Evolutionary conservation across 148 eudicot species (phyloP), one percentile per base, ranked within the genome.

Genomic region (Persicaria tinctoria): DNA sequence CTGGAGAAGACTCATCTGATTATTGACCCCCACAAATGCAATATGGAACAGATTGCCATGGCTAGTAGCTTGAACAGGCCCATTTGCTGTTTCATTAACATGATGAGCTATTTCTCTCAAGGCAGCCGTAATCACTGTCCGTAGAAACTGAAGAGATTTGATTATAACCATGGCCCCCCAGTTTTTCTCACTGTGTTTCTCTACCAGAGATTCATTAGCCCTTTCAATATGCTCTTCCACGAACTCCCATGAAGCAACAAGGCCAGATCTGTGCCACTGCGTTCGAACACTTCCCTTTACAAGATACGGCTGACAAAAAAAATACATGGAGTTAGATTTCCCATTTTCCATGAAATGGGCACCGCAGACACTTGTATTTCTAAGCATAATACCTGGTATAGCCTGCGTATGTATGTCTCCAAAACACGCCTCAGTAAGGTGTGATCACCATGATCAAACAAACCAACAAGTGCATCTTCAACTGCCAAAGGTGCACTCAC

Each of bases 101-200:
- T 78, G 76, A 51, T 84, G 84, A 75, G 84, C 77, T 70, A 93
- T 85, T 84, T 95, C 98, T 75, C 78, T 89, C 82, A 92, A 74
- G 63, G 96, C 94, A 76, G 97, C 87, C 45, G 79, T 86, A 74
- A 95, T 84, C 8, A 88, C 92, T n/a, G 83, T 76, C 51, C 90
- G 92, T 75, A 92, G 78, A 80, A 86, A 76, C 76, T 90, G 93
- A 78, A 95, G 94, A 79, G 96, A 89, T 80, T 88, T 95, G 78
- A 92, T 92, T 50, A 92, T 80, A 80, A 92, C 94, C 99, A 95
- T 95, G 76, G 94, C 92, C 73, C 99, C 98, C 99, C 99, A 90
- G 78, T 90, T 95, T 84, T 79, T 89, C 77, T 87, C 97, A 64
- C 77, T 82, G 74, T 82, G 91, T 74, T 89, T 86, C 77, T 89